A percentile compares a stretch with the other conserved stretches of the same genome.
Conservation (phyloP, 148 eudicot species). For the Rhododendron vialii region DNA sequence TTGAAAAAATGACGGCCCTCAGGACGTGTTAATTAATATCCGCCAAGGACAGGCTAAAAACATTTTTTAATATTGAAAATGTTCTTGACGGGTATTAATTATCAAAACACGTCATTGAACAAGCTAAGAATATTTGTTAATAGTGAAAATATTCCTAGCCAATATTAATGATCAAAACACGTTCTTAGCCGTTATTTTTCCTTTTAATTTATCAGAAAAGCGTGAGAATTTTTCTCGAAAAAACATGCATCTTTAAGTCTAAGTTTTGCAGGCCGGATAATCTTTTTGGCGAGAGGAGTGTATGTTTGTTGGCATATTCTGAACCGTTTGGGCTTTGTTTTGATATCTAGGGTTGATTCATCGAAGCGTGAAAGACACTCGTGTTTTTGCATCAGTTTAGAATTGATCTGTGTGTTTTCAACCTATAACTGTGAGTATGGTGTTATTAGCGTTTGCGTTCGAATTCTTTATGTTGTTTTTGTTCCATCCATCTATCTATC, state of each 20-base stretch:
- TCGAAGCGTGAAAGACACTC: not conserved
- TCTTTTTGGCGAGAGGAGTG: not conserved
- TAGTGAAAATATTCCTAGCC: too few relatives aligned
- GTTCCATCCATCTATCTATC: not conserved
- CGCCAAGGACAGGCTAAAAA: too few relatives aligned
- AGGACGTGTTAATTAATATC: too few relatives aligned
- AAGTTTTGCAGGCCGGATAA: not conserved
- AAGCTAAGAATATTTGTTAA: too few relatives aligned
- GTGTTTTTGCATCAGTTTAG: not conserved
- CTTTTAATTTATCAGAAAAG: too few relatives aligned
- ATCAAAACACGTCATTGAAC: too few relatives aligned
- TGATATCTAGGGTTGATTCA: conserved; percentile 1
- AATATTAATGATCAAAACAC: too few relatives aligned
- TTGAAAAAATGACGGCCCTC: too few relatives aligned
- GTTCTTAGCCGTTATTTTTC: too few relatives aligned
- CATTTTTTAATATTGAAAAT: too few relatives aligned
- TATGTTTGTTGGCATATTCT: not conserved
- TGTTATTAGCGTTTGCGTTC: not conserved
- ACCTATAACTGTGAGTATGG: not conserved
- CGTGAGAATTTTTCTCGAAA: too few relatives aligned
- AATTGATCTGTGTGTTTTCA: not conserved
- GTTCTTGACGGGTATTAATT: too few relatives aligned
- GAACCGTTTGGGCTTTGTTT: not conserved
- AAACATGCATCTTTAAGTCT: not conserved
- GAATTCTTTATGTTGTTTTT: not conserved